These are phyloP conservation scores for Jackrogersella multiformis DNA, from an alignment of 495 filamentous ascomycete species.

Conservation along the genomic window DNA sequence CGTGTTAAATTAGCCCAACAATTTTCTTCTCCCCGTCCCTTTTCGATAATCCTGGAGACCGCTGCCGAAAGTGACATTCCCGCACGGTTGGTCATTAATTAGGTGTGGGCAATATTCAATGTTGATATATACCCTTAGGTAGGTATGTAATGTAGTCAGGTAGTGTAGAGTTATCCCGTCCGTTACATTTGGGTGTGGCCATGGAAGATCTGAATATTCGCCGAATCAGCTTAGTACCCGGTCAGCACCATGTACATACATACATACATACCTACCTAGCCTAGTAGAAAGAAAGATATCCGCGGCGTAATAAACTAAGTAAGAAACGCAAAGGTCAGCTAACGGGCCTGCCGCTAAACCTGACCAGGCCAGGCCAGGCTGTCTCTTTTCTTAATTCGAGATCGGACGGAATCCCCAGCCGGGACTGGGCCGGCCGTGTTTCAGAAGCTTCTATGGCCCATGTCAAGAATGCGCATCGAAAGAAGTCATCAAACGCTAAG, in stretches of 20 bases:
- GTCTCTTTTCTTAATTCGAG: constrained; percentile 24
- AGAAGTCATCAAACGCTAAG: constrained; percentile 43
- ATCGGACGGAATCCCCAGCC: constrained; percentile 42
- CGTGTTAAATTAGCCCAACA: constrained; percentile 38
- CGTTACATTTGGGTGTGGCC: constrained; percentile 24
- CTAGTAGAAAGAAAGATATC: constrained; percentile 17
- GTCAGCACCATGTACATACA: too few relatives aligned
- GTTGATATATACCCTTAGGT: constrained; percentile 3
- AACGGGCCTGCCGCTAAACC: constrained; percentile 18
- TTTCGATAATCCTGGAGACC: constrained; percentile 19
- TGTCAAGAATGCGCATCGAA: constrained; percentile 42
- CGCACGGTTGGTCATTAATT: constrained; percentile 29
- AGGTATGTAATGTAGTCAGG: constrained; percentile 7
- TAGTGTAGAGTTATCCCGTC: constrained; percentile 6
- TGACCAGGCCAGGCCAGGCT: constrained; percentile 11
- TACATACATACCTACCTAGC: too few relatives aligned
- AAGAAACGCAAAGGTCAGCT: constrained; percentile 23
- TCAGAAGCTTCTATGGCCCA: constrained; percentile 43
- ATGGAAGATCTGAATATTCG: constrained; percentile 41
- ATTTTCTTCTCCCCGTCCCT: constrained; percentile 14
- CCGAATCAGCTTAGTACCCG: constrained; percentile 36
- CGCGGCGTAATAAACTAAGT: constrained; percentile 9
- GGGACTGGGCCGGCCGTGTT: constrained; percentile 38
- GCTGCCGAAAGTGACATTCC: constrained; percentile 36
- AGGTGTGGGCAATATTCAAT: constrained; percentile 36